Evolutionary conservation across 2,329 filamentous ascomycete genomes (phyloP), one percentile per base, ranked within the genome.

Genomic region (Stylonectria norvegica): DNA sequence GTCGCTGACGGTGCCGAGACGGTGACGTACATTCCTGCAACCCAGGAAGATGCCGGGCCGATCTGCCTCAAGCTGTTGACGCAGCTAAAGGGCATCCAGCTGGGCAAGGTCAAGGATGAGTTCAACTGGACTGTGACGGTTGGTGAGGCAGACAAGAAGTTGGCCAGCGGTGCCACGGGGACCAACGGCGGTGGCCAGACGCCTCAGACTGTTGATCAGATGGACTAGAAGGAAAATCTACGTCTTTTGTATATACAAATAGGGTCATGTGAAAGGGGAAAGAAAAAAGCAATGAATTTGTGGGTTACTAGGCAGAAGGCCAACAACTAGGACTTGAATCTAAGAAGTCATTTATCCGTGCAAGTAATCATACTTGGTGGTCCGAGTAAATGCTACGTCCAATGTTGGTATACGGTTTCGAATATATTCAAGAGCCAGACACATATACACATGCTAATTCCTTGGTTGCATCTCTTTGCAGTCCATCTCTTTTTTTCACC

Each of bases 71-170:
- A 84, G 68, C 73, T 97, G 27, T 68, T 96, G 42, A 72, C 73
- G 17, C 83, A 84, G 39, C 73, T 97, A 38, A 86, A 94, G 70
- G 89, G 81, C 1, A 89, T 97, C 46, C 91, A 97, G 71, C 75
- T 79, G 25, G 90, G 90, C 19, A 87, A 85, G 65, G 70, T 85
- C 29, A 71, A 85, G 62, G 91, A 97, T 61, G 68, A 71, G 41
- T 86, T 90, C 59, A 81, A 79, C 4, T 96, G 89, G 90, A 76
- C 78, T 34, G 60, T 67, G 36, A 55, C 62, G 6, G 70, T 82
- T 6, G 58, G 55, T 6, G 68, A 66, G 36, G 65, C 63, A 38
- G 74, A 81, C 45, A 58, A 55, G 36, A 68, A 71, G 45, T 66
- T 70, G 8, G 52, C 54, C n/a, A 57, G 55, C 4, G 52, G 40